Percentiles rank a stretch among this genome's conserved stretches.
Evolutionary conservation across 192 early-diverging fungal species (phyloP).

Genomic region (Lobosporangium transversale): DNA sequence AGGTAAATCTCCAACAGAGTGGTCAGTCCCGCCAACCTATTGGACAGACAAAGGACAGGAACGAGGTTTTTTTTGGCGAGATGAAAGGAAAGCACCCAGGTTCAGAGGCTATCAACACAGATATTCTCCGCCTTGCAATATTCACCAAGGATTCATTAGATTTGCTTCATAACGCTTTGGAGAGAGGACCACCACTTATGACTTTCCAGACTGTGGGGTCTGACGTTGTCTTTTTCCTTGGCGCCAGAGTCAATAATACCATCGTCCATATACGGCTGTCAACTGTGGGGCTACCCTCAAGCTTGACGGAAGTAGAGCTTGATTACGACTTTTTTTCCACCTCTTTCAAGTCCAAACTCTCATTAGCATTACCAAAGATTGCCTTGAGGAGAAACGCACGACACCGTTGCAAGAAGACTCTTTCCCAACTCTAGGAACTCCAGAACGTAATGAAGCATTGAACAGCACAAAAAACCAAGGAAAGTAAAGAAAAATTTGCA

Average conservation of each 20-base stretch:
- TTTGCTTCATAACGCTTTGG: conserved; percentile 11
- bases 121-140: conserved; percentile 17
- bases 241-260: conserved; percentile 6
- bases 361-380: neutral
- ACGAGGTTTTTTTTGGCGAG: conserved; percentile 19
- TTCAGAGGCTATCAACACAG: conserved; percentile 21
- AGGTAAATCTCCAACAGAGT: conserved; percentile 6
- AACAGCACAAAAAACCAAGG: conserved; percentile 3
- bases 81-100: conserved; percentile 16
- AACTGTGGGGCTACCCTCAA: neutral
- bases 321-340: conserved; percentile 9
- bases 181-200: conserved; percentile 14
- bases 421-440: conserved; percentile 13
- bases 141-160: conserved; percentile 26
- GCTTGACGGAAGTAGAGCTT: conserved; percentile 6
- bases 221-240: conserved; percentile 9
- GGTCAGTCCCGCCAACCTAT: conserved; percentile 15
- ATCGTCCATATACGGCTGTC: conserved; percentile 11
- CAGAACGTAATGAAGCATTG: conserved; percentile 10
- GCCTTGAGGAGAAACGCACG: conserved; percentile 12
- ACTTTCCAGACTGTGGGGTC: conserved; percentile 18
- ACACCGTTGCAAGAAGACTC: conserved; percentile 8
- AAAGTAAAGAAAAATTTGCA: conserved; percentile 4
- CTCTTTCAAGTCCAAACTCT: conserved; percentile 18
- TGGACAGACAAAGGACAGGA: conserved; percentile 7